phyloP scores from a whole-genome alignment of 225 moss, liverwort and hornwort species.

The Polytrichum formosum region DNA sequence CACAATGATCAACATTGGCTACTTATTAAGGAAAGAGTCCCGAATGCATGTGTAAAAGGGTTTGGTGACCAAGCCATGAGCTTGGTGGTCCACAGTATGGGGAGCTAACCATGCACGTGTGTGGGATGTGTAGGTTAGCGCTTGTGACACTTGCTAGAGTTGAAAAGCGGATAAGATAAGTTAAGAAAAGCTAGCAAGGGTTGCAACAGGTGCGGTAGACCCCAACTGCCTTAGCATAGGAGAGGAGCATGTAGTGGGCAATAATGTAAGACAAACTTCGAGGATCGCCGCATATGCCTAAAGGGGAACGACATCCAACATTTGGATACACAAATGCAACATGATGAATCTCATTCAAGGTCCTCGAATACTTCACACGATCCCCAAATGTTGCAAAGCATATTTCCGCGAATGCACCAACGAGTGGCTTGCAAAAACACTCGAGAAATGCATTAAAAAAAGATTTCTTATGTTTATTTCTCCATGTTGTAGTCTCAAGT shows the following conservation, averaged over 20 bases:
- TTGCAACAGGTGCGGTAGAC: constrained; percentile 26
- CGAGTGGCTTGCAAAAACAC: constrained; percentile 35
- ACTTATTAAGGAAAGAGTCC: too few relatives aligned
- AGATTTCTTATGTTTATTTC: too few relatives aligned
- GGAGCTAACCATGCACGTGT: too few relatives aligned
- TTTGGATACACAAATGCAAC: constrained; percentile 7
- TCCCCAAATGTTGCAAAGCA: constrained; percentile 74
- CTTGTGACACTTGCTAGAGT: too few relatives aligned
- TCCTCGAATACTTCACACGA: constrained; percentile 75
- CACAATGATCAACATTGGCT: too few relatives aligned
- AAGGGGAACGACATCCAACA: constrained; percentile 26
- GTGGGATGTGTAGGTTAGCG: too few relatives aligned
- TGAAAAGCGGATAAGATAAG: too few relatives aligned
- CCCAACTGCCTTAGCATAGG: constrained; percentile 56
- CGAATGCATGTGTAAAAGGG: too few relatives aligned
- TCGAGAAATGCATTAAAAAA: neutral
- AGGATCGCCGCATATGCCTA: constrained; percentile 22
- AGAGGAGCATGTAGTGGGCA: constrained; percentile 70
- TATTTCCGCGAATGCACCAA: constrained; percentile 46
- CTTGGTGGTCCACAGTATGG: too few relatives aligned
- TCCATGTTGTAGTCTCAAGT: too few relatives aligned
- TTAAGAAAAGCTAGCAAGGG: too few relatives aligned
- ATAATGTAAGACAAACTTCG: constrained; percentile 38
- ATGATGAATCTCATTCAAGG: constrained; percentile 67
- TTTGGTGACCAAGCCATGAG: too few relatives aligned